Conservation (phyloP, 2,329 filamentous ascomycete genomes). For the Xylariales sp. region DNA sequence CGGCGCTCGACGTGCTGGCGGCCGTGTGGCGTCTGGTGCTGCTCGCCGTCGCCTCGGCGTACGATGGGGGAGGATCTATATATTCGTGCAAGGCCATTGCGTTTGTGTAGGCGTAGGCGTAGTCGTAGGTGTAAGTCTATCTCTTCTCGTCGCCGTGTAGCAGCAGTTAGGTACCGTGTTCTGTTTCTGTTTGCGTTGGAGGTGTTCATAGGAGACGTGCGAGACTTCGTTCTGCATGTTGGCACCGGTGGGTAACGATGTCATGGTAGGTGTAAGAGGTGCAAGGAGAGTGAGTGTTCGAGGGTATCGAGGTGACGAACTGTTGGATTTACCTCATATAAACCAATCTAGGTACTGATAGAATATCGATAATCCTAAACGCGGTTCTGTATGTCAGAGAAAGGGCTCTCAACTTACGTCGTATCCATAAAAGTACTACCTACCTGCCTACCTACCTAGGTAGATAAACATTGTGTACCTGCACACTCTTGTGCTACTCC, state of each 20-base stretch:
- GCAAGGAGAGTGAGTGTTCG: background rate
- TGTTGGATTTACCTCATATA: background rate
- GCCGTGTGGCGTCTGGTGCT: conserved; percentile 1
- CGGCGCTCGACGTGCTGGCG: background rate
- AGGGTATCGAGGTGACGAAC: background rate
- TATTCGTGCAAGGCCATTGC: conserved; percentile 9
- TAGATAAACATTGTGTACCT: background rate
- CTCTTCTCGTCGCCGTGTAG: background rate
- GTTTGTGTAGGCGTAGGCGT: background rate
- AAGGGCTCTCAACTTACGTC: conserved; percentile 7
- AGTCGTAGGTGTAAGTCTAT: background rate
- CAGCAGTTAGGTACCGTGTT: background rate
- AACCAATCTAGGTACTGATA: background rate
- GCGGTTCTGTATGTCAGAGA: background rate
- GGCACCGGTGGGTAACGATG: conserved; percentile 3
- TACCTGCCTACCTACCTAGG: too few relatives aligned
- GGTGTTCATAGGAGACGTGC: conserved; percentile 19
- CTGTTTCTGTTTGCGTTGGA: background rate
- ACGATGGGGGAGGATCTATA: conserved; percentile 31
- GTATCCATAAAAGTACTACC: background rate
- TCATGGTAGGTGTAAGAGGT: conserved; percentile 7
- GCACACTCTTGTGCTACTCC: background rate
- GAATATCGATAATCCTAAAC: background rate
- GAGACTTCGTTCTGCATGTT: conserved; percentile 23
- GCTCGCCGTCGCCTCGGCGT: conserved; percentile 30